phyloP scores from a whole-genome alignment of 305 asterid genomes.

The Fraxinus sp. region DNA sequence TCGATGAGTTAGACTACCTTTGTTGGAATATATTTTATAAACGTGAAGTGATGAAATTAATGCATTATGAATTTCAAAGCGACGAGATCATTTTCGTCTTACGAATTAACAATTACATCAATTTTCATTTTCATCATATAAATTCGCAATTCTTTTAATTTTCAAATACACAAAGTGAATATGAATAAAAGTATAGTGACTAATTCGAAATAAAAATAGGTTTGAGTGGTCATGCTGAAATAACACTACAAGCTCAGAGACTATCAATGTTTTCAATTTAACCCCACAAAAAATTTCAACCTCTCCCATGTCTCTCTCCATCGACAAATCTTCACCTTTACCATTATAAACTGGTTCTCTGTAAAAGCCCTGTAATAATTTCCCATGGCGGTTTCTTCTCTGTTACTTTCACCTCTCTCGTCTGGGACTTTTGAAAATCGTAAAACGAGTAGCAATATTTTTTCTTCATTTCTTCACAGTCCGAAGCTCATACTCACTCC shows the following conservation, averaged over 20 bases:
- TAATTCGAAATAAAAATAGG: not conserved
- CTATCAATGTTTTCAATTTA: not conserved
- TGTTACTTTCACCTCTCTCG: constrained; percentile 48
- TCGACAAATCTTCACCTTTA: not conserved
- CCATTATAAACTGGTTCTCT: not conserved
- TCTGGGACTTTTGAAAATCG: constrained; percentile 38
- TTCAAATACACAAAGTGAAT: too few species aligned
- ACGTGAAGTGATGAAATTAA: not conserved
- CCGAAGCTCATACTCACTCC: constrained; percentile 43
- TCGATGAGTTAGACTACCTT: not conserved
- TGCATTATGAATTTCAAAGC: not conserved
- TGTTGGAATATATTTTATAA: too few species aligned
- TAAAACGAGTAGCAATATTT: constrained; percentile 25
- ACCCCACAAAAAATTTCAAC: not conserved
- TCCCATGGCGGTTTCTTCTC: constrained; percentile 59
- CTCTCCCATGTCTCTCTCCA: not conserved
- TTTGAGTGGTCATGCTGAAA: not conserved
- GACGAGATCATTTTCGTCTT: not conserved
- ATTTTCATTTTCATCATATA: not conserved
- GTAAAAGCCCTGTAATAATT: not conserved
- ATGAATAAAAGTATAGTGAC: not conserved
- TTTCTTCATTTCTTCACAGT: constrained; percentile 42
- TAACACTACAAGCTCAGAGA: not conserved
- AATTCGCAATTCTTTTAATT: too few species aligned
- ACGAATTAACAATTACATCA: not conserved